A percentile compares a stretch with the other conserved stretches of the same genome.
These are phyloP conservation scores for Curvularia hawaiiensis DNA, from an alignment of 2,329 filamentous ascomycete genomes.

Conservation along the genomic window DNA sequence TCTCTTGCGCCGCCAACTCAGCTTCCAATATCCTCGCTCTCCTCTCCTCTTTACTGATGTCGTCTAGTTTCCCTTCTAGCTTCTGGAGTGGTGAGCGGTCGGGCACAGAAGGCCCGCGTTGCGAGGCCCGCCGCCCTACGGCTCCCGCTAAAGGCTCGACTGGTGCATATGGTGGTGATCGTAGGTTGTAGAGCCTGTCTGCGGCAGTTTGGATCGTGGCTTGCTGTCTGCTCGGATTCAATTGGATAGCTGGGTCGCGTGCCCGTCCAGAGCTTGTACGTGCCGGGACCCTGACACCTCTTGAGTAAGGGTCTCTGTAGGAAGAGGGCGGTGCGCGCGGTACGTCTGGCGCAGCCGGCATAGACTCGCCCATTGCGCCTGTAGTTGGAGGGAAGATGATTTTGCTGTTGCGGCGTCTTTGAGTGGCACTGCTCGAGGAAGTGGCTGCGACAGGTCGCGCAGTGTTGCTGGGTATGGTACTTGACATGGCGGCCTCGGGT, in stretches of 20 bases:
- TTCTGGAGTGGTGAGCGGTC: conserved; percentile 91
- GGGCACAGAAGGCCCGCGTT: conserved; percentile 64
- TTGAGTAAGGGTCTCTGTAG: conserved; percentile 46
- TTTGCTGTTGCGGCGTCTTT: conserved; percentile 41
- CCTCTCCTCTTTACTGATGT: conserved; percentile 96
- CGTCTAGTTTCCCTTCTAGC: conserved; percentile 86
- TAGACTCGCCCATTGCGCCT: conserved; percentile 28
- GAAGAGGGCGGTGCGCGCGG: conserved; percentile 59
- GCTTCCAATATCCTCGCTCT: conserved; percentile 82
- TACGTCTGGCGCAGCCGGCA: conserved; percentile 62
- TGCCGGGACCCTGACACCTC: conserved; percentile 28
- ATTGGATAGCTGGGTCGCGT: conserved; percentile 42
- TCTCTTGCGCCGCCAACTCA: conserved; percentile 73
- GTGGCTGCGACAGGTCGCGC: conserved; percentile 30
- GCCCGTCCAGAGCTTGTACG: conserved; percentile 36
- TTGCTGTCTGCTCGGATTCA: conserved; percentile 43
- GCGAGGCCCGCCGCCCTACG: conserved; percentile 30
- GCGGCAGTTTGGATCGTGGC: conserved; percentile 41
- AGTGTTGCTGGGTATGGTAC: conserved; percentile 36
- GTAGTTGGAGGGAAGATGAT: conserved; percentile 35
- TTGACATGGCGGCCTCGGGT: conserved; percentile 22
- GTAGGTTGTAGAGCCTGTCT: conserved; percentile 39
- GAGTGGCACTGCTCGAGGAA: conserved; percentile 34
- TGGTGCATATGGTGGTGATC: conserved; percentile 39
- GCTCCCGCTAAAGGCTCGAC: conserved; percentile 36